phyloP scores from a whole-genome alignment of 2,329 filamentous ascomycete genomes.

The Fusarium marasasianum region DNA sequence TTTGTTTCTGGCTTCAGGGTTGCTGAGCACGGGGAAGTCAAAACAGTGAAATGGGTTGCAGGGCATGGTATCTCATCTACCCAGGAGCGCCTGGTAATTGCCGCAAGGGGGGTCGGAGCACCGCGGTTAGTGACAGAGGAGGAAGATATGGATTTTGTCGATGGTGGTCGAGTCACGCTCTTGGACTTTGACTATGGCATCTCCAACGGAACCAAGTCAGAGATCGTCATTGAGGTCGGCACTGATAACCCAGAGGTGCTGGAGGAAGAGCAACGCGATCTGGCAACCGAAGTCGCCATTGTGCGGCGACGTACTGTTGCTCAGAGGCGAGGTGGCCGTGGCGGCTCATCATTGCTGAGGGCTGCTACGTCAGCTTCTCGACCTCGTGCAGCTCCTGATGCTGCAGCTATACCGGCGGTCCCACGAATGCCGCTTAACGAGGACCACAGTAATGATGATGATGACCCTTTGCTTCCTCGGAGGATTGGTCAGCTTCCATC shows the following conservation, averaged over 20 bases:
- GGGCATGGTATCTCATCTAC: slow-evolving; percentile 58
- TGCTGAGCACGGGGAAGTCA: slow-evolving; percentile 71
- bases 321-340: slow-evolving; percentile 63
- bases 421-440: slow-evolving; percentile 38
- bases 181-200: slow-evolving; percentile 77
- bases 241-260: slow-evolving; percentile 74
- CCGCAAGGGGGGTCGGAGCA: slow-evolving; percentile 74
- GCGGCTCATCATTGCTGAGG: slow-evolving; percentile 55
- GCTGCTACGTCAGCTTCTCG: slow-evolving; percentile 56
- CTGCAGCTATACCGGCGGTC: slow-evolving; percentile 47
- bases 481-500: slow-evolving; percentile 50
- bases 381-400: slow-evolving; percentile 42
- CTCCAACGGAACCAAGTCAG: slow-evolving; percentile 62
- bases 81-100: slow-evolving; percentile 71
- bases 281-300: slow-evolving; percentile 82
- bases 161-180: slow-evolving; percentile 77
- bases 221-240: slow-evolving; percentile 78
- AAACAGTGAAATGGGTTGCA: slow-evolving; percentile 76
- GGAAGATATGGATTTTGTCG: slow-evolving; percentile 78
- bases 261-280: slow-evolving; percentile 76
- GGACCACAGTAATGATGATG: slow-evolving; percentile 48
- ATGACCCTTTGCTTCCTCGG: slow-evolving; percentile 64
- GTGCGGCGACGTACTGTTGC: slow-evolving; percentile 78
- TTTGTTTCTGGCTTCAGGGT: slow-evolving; percentile 75
- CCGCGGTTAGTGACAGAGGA: slow-evolving; percentile 69